Evolutionary conservation across 2,329 filamentous ascomycete genomes (phyloP), one percentile per base, ranked within the genome.

Genomic region (Alternaria alternata): DNA sequence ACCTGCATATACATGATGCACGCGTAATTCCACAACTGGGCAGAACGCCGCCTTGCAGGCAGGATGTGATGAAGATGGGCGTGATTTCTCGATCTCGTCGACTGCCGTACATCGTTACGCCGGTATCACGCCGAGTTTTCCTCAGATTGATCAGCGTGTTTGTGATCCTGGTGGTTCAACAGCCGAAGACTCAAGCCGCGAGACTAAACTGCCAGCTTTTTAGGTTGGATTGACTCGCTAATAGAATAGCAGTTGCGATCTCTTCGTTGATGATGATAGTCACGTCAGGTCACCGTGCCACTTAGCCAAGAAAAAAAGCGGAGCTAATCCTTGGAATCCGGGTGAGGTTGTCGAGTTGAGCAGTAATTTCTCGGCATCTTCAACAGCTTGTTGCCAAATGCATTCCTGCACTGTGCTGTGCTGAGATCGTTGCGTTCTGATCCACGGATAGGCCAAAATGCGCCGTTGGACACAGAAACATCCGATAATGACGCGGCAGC

Each of bases 251-350:
- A 41, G 32, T 26, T 48, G 41, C 26, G 20, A 54, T 14, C 28
- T 52, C 3, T 18, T 34, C 43, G 43, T 47, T 38, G 43, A 7
- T 42, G 49, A 34, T 34, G 32, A 36, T 36, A 16, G 5, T 36
- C 24, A 16, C 42, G 28, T 26, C 36, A 58, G 41, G 51, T 43
- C 51, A 51, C 52, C 38, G 51, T 55, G 51, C 36, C 51, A 32
- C 30, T 7, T 11, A 22, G 54, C 54, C 54, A 56, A 56, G 54
- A n/a, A 28, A 32, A 58, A 58, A 46, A 54, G 55, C 18, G 41
- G 51, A 14, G n/a, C 26, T 18, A 20, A 14, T 7, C 12, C 12
- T 36, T 36, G 32, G 32, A 26, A 11, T 9, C 34, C 34, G 18
- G 41, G 49, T 47, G 52, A 54, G 41, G 26, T 47, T 32, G 11